A percentile compares a stretch with the other conserved stretches of the same genome.
Evolutionary conservation across 345 rosid species (phyloP).

Genomic region (Salix exigua): DNA sequence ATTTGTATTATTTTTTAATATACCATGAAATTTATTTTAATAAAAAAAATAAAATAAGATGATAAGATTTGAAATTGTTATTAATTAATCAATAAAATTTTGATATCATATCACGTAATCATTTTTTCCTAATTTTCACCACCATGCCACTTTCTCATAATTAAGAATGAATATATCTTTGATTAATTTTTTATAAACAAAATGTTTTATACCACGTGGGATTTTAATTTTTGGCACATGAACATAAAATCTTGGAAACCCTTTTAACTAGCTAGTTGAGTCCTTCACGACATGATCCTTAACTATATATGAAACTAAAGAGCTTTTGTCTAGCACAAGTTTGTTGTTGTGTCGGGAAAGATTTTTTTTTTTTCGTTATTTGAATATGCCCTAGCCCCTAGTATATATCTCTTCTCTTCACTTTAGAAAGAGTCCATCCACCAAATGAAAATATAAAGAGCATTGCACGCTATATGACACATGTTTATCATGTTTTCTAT

Average conservation of each 20-base stretch:
- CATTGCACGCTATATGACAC: no score
- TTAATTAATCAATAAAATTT: no score
- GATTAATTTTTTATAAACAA: not conserved
- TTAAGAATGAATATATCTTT: not conserved
- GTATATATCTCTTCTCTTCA: not conserved
- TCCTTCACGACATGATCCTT: slow-evolving; percentile 34
- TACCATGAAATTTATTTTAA: no score
- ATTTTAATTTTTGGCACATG: slow-evolving; percentile 25
- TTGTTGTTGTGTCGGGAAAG: not conserved
- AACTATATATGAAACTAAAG: not conserved
- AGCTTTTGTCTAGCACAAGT: not conserved
- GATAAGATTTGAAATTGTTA: no score
- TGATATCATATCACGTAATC: no score
- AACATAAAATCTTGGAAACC: not conserved
- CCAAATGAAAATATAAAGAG: not conserved
- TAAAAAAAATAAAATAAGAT: no score
- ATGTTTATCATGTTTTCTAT: not conserved
- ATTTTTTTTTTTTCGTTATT: not conserved
- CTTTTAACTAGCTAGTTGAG: slow-evolving; percentile 13
- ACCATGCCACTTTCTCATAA: not conserved
- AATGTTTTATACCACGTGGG: slow-evolving; percentile 11
- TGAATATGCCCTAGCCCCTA: no score
- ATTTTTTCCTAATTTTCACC: no score
- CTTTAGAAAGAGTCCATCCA: not conserved
- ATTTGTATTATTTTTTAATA: no score